Conservation (phyloP, 2,329 filamentous ascomycete species). For the Pseudocercospora fuligena region DNA sequence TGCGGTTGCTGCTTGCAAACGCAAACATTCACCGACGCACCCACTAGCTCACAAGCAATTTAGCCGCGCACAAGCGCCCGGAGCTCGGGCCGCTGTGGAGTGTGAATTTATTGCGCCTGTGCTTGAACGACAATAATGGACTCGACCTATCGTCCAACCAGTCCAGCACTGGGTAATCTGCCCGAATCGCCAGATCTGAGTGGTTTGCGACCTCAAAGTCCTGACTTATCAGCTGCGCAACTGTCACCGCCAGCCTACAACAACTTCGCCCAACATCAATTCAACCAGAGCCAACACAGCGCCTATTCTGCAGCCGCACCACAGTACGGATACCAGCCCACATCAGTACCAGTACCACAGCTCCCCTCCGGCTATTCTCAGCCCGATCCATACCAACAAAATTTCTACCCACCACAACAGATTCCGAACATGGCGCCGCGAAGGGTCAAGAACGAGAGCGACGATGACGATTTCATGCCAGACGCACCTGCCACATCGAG, state of each 20-base stretch:
- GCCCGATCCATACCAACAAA: conserved; percentile 22
- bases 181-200: conserved; percentile 29
- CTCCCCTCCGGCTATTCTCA: conserved; percentile 7
- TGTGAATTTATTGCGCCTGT: neutral
- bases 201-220: conserved; percentile 7
- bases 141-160: conserved; percentile 29
- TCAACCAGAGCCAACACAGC: conserved; percentile 23
- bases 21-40: neutral
- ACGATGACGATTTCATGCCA: conserved; percentile 41
- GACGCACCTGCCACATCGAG: conserved; percentile 31
- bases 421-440: conserved; percentile 31
- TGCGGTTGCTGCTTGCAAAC: conserved; percentile 10
- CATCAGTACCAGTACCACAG: conserved; percentile 32
- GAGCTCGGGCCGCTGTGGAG: neutral
- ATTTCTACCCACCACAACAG: conserved; percentile 25
- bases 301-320: conserved; percentile 16
- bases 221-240: conserved; percentile 3
- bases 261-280: conserved; percentile 24
- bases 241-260: conserved; percentile 6
- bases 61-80: conserved; percentile 8
- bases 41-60: neutral
- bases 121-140: conserved; percentile 15
- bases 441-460: conserved; percentile 25
- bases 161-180: conserved; percentile 29
- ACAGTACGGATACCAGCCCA: conserved; percentile 28